Conservation (phyloP, 2,329 filamentous ascomycete genomes). For the Fusarium pseudocircinatum region DNA sequence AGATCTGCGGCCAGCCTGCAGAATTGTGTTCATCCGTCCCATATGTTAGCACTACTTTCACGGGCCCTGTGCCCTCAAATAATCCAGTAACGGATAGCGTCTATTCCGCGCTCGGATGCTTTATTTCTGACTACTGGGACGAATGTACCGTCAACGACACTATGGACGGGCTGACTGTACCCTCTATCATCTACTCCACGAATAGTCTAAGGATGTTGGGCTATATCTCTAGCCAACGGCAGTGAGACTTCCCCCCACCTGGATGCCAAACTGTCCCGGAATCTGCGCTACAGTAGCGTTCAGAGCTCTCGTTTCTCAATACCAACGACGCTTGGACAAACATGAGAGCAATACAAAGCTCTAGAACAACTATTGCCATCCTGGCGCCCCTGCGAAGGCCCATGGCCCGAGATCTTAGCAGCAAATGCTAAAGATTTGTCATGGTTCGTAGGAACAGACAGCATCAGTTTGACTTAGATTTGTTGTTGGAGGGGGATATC, state of each 20-base stretch:
- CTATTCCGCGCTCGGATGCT: not conserved
- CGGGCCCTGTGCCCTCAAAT: fast-evolving
- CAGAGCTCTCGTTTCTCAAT: fast-evolving
- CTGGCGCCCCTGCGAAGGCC: fast-evolving
- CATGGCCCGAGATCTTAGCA: no score
- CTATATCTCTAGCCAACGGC: fast-evolving
- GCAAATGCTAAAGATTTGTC: fast-evolving
- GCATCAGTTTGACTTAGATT: not conserved
- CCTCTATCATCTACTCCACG: fast-evolving
- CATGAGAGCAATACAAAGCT: fast-evolving
- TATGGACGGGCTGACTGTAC: fast-evolving
- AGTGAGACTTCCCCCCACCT: fast-evolving
- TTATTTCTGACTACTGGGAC: no score
- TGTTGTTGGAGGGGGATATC: not conserved
- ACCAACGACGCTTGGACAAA: not conserved
- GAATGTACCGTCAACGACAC: no score
- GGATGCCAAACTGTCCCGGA: fast-evolving
- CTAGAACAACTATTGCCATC: fast-evolving
- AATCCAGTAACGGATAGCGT: not conserved
- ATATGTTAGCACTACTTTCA: not conserved
- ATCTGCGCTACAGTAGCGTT: not conserved
- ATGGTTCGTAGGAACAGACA: fast-evolving
- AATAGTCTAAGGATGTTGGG: not conserved
- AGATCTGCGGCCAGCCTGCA: not conserved
- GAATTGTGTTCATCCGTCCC: not conserved